Evolutionary conservation across 345 rosid genomes (phyloP), one percentile per base, ranked within the genome.

Genomic region (Pelargonium nanum): DNA sequence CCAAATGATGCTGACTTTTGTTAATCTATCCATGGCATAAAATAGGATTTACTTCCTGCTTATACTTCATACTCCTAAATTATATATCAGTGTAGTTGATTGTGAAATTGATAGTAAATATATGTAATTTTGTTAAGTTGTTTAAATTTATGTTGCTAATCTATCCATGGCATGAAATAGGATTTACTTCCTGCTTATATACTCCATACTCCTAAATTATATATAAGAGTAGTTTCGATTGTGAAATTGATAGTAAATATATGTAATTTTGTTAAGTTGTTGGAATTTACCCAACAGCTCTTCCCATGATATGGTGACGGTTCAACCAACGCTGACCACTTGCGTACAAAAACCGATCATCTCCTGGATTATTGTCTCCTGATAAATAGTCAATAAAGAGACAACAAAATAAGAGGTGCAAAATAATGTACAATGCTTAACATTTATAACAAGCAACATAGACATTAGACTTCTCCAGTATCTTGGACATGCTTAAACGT

Each of bases 311-410:
- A 34, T 87, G 86, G 15, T 80, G 66, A 21, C 71, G 74, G 69
- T 83, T 80, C 69, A 89, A 75, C 97, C 95, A 89, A 34, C 34
- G 62, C 57, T 85, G 90, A 40, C 91, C 86, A 0, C 69, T 73
- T 16, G 88, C 81, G 63, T 87, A 89, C 70, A 89, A 72, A 60
- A 70, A 59, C 26, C 83, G 78, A 70, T 89, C 95, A 71, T 89
- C 83, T 1, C 32, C 21, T 0, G 17, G 0, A 63, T 87, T 89
- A 63, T 70, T 81, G 70, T 89, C 95, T 50, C 95, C 95, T 89
- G 78, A 44, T 56, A 44, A 76, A 68, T 13, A 68, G 22, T n/a
- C 56, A 22, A 30, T n/a, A 6, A 21, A 40, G 6, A 56, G 51
- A 32, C 32, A 22, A 63, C 23, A 28, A n/a, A 45, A 52, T 65